These are phyloP conservation scores for Pleurotus tuoliensis DNA, from an alignment of 768 basidiomycete genomes.

Conservation along the genomic window DNA sequence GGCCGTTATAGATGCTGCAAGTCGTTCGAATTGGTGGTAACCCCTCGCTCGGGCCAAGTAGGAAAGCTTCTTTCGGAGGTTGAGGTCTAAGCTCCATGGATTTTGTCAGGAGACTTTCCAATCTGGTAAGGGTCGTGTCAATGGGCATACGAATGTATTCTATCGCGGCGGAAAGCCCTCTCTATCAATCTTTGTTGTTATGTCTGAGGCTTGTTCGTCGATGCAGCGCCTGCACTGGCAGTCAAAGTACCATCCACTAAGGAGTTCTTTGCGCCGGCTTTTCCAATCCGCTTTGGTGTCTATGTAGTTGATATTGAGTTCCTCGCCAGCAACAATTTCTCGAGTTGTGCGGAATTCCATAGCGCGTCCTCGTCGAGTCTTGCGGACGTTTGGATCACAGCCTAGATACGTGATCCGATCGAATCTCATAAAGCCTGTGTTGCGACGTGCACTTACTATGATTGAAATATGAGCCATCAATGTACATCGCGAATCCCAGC, in stretches of 20 bases:
- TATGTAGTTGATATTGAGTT: conserved; percentile 58
- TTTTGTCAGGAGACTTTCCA: background rate
- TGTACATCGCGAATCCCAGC: conserved; percentile 64
- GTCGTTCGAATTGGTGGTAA: conserved; percentile 23
- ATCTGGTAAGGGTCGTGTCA: background rate
- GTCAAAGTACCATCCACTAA: conserved; percentile 55
- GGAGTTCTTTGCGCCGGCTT: conserved; percentile 32
- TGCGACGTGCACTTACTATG: conserved; percentile 40
- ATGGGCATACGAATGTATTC: background rate
- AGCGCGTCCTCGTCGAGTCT: conserved; percentile 37
- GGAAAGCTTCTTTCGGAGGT: conserved; percentile 13
- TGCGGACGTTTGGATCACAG: conserved; percentile 50
- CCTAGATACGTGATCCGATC: conserved; percentile 25
- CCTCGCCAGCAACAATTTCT: conserved; percentile 43
- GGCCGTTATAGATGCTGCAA: conserved; percentile 14
- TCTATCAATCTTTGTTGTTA: no score
- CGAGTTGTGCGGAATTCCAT: conserved; percentile 44
- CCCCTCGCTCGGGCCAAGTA: conserved; percentile 19
- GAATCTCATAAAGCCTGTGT: background rate
- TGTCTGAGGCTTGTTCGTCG: conserved; percentile 18
- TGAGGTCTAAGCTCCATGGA: background rate
- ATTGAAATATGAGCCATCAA: conserved; percentile 64
- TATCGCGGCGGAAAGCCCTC: background rate
- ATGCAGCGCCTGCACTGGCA: conserved; percentile 47
- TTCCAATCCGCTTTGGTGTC: conserved; percentile 16